Percentiles rank a stretch among this genome's conserved stretches.
phyloP scores from a whole-genome alignment of 352 stramenopile species.

The Phytophthora uliginosa region DNA sequence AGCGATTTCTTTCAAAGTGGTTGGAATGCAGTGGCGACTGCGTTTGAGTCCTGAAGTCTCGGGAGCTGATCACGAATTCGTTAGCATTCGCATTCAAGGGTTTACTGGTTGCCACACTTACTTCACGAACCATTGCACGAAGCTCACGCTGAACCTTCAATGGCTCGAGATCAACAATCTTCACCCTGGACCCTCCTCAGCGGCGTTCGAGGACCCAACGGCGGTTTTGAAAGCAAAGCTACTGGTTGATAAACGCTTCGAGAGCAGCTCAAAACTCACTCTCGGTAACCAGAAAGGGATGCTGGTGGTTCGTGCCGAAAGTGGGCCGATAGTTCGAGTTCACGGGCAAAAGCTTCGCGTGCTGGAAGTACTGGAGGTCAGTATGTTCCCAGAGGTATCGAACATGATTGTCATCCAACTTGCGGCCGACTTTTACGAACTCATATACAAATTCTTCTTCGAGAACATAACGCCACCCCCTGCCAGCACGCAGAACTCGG shows the following conservation, averaged over 20 bases:
- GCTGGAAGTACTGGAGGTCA: constrained; percentile 82
- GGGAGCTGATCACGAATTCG: constrained; percentile 76
- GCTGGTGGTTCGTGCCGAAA: constrained; percentile 80
- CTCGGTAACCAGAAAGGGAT: constrained; percentile 73
- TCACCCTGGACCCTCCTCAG: constrained; percentile 76
- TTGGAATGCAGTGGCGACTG: constrained; percentile 65
- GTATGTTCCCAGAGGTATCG: constrained; percentile 83
- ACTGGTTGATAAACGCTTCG: constrained; percentile 64
- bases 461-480: constrained; percentile 45
- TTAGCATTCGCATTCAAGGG: constrained; percentile 71
- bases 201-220: constrained; percentile 79
- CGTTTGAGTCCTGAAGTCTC: constrained; percentile 68
- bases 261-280: constrained; percentile 40
- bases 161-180: constrained; percentile 89
- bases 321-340: constrained; percentile 69
- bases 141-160: constrained; percentile 80
- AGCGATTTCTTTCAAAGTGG: constrained; percentile 75
- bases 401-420: constrained; percentile 91
- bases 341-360: constrained; percentile 79
- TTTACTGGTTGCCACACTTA: constrained; percentile 76
- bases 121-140: constrained; percentile 78
- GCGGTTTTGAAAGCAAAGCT: constrained; percentile 79
- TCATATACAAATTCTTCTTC: constrained; percentile 91
- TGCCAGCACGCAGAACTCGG: constrained; percentile 46
- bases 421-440: constrained; percentile 82